These are phyloP conservation scores for Rheum nobile DNA, from an alignment of 148 eudicot species.

Conservation along the genomic window DNA sequence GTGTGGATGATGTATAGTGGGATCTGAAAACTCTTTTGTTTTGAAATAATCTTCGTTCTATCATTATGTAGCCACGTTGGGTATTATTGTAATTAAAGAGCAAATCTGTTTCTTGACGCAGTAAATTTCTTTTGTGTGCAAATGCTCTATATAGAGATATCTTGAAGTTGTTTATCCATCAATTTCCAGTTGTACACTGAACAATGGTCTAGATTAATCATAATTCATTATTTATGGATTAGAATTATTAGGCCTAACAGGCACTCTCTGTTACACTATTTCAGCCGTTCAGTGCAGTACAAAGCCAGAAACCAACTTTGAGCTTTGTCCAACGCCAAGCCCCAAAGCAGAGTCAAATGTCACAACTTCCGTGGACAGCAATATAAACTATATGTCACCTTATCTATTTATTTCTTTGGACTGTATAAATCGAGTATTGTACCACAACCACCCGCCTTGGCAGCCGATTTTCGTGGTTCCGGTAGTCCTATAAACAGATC, in stretches of 20 bases:
- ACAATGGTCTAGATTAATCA: not conserved
- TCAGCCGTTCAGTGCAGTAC: not conserved
- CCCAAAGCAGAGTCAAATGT: not conserved
- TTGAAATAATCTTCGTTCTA: not conserved
- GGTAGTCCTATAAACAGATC: conserved; percentile 2
- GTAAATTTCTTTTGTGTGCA: too few relatives aligned
- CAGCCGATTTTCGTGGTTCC: not conserved
- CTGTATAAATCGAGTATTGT: not conserved
- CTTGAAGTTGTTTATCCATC: too few relatives aligned
- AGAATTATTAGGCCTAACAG: not conserved
- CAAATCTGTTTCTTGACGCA: not conserved
- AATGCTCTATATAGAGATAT: too few relatives aligned
- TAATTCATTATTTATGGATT: not conserved
- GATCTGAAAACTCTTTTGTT: not conserved
- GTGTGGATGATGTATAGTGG: not conserved
- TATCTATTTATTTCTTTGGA: not conserved
- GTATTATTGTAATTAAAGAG: not conserved
- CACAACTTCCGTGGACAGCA: not conserved
- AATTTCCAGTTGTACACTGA: not conserved
- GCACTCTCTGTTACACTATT: not conserved
- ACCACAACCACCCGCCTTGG: not conserved
- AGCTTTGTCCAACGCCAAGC: not conserved
- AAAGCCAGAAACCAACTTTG: not conserved
- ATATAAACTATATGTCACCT: not conserved
- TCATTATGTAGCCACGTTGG: not conserved